phyloP scores from a whole-genome alignment of 1,139 yeast genomes.

The Hansenula anomala region DNA sequence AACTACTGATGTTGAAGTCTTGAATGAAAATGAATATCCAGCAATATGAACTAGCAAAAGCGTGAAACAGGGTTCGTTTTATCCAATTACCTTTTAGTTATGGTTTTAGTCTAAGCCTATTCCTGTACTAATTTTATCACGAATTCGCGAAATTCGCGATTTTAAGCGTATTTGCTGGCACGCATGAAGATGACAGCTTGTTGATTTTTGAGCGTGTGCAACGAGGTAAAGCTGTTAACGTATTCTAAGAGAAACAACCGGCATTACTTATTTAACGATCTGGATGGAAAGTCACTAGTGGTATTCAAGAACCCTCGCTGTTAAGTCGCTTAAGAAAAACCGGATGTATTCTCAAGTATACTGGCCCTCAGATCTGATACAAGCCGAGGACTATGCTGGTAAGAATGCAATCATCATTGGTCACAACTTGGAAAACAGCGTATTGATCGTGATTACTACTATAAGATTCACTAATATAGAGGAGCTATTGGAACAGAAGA shows the following conservation, averaged over 20 bases:
- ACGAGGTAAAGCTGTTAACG: no score
- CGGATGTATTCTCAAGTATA: not conserved
- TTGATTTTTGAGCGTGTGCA: no score
- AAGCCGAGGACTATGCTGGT: conserved; percentile 14
- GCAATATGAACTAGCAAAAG: no score
- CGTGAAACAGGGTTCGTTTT: not conserved
- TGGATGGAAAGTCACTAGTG: not conserved
- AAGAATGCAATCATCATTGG: conserved; percentile 24
- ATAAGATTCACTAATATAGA: conserved; percentile 11
- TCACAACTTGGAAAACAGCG: conserved; percentile 25
- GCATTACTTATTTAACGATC: no score
- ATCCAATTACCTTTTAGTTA: no score
- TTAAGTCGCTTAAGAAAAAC: no score
- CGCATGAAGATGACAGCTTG: no score
- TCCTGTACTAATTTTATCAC: not conserved
- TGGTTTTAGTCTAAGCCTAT: not conserved
- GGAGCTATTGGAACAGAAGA: not conserved
- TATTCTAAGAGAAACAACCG: no score
- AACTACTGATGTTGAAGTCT: no score
- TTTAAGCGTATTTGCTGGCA: not conserved
- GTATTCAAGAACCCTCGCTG: no score
- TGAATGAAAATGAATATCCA: no score
- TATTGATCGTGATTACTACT: conserved; percentile 28
- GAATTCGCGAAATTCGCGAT: no score
- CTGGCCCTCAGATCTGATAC: conserved; percentile 31